Base-by-base conservation (phyloP, 768 basidiomycete species). In the Chalciporus sphaerocephalus region DNA sequence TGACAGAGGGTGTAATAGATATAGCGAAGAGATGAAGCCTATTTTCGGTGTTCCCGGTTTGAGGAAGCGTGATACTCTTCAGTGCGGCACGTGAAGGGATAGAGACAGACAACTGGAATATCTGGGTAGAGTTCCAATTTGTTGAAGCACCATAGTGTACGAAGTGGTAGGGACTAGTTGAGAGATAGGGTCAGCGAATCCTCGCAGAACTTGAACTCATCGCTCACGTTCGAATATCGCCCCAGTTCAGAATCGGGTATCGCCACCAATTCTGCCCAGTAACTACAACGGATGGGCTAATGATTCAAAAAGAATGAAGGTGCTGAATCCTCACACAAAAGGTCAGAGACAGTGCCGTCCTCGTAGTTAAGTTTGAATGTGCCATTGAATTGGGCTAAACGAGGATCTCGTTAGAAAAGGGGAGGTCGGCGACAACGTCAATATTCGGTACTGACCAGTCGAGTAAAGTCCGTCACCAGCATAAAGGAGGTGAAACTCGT, bases 401-500 rank as follows among this genome's bases (percentile, higher is more conserved):
- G n/a, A 15, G 20, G 4, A 16, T 16, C 18, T 22, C 30, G 17
- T 47, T 13, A 52, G 20, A 7, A 1, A n/a, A 5, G n/a, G n/a
- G 11, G 42, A 32, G 30, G 9, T 32, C 30, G n/a, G 15, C 30
- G n/a, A n/a, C n/a, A n/a, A n/a, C 12, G 33, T 6, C 20, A n/a
- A 12, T 11, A 30, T 11, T 17, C 27, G 28, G 17, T 34, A 23
- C n/a, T 22, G 24, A 50, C 67, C 42, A 34, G 69, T 72, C 47
- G n/a, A n/a, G n/a, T 64, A 56, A 1, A 35, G 45, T 6, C 65
- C 67, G 38, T 74, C 73, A 20, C 72, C 73, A 17, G 74, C 66
- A 51, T 78, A 78, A 10, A 78, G 49, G 40, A 77, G 62, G 45
- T 78, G 74, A 20, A 80, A 54, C 47, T 78, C 68, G 47, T 79